phyloP scores from a whole-genome alignment of 306 rosid genomes.

The Rosa rugosa region DNA sequence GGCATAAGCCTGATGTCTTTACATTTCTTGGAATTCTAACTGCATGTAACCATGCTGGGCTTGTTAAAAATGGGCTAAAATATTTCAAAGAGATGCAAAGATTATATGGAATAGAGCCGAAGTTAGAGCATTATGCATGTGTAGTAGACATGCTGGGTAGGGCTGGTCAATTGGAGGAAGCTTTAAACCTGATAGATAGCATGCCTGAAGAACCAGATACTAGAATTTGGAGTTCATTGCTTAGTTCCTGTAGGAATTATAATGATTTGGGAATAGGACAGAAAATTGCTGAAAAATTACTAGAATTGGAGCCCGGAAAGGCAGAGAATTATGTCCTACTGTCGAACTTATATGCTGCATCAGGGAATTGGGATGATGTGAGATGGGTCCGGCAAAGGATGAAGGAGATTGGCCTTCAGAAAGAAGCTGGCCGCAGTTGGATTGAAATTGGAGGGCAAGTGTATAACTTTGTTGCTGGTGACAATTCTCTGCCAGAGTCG shows the following conservation, averaged over 20 bases:
- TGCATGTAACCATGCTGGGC: conserved; percentile 84
- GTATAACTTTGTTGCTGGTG: conserved; percentile 65
- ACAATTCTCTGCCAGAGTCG: conserved; percentile 34
- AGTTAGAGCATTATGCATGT: conserved; percentile 76
- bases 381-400: conserved; percentile 60
- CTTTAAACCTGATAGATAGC: conserved; percentile 54
- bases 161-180: conserved; percentile 61
- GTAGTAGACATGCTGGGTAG: conserved; percentile 83
- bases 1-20: conserved; percentile 57
- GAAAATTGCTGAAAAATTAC: conserved; percentile 45
- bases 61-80: conserved; percentile 57
- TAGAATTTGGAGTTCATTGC: conserved; percentile 77
- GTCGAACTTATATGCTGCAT: conserved; percentile 69
- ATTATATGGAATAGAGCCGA: conserved; percentile 52
- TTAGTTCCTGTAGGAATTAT: conserved; percentile 67
- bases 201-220: conserved; percentile 76
- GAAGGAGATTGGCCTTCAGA: conserved; percentile 65
- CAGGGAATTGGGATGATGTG: conserved; percentile 75
- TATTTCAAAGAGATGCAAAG: conserved; percentile 60
- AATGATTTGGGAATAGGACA: conserved; percentile 59
- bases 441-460: conserved; percentile 73
- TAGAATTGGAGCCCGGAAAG: conserved; percentile 57
- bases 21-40: conserved; percentile 71
- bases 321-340: conserved; percentile 63
- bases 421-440: conserved; percentile 84